Evolutionary conservation across 1,139 yeast species (phyloP).

Genomic region (Kurtzmaniella quercitrusa): DNA sequence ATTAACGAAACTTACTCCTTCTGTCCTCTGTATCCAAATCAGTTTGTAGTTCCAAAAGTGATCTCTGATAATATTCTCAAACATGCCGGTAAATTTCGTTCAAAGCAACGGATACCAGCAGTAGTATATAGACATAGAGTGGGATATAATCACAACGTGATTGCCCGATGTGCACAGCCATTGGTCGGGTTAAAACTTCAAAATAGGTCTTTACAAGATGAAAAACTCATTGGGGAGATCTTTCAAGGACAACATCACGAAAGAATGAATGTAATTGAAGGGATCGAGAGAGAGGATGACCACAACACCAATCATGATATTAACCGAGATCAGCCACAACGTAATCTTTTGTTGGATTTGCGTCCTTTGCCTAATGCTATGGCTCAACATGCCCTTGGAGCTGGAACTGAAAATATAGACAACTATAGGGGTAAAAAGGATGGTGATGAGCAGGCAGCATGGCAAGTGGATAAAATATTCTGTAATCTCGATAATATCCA

Average conservation of each 20-base stretch:
- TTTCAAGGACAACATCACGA: constrained; percentile 48
- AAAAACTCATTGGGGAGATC: constrained; percentile 68
- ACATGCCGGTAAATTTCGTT: constrained; percentile 82
- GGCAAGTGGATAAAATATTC: constrained; percentile 57
- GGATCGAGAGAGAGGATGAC: constrained; percentile 17
- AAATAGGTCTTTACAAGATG: constrained; percentile 87
- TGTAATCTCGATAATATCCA: constrained; percentile 94
- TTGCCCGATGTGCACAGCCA: constrained; percentile 90
- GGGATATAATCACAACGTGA: constrained; percentile 64
- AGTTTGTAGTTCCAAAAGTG: constrained; percentile 63
- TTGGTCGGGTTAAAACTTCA: constrained; percentile 81
- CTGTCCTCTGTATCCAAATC: constrained; percentile 73
- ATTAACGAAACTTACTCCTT: constrained; percentile 64
- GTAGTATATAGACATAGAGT: constrained; percentile 67
- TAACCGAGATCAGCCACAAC: constrained; percentile 37
- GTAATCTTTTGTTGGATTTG: constrained; percentile 81
- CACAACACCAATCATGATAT: not conserved
- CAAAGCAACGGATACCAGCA: constrained; percentile 81
- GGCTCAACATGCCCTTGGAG: constrained; percentile 96
- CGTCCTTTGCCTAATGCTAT: constrained; percentile 91
- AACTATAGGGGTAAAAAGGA: constrained; percentile 49
- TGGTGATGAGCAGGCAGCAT: constrained; percentile 2
- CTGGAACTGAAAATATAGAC: constrained; percentile 93
- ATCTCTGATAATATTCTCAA: constrained; percentile 78
- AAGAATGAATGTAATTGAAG: constrained; percentile 11